These are phyloP conservation scores for Lactifluus pinguis DNA, from an alignment of 768 basidiomycete species.

Conservation along the genomic window DNA sequence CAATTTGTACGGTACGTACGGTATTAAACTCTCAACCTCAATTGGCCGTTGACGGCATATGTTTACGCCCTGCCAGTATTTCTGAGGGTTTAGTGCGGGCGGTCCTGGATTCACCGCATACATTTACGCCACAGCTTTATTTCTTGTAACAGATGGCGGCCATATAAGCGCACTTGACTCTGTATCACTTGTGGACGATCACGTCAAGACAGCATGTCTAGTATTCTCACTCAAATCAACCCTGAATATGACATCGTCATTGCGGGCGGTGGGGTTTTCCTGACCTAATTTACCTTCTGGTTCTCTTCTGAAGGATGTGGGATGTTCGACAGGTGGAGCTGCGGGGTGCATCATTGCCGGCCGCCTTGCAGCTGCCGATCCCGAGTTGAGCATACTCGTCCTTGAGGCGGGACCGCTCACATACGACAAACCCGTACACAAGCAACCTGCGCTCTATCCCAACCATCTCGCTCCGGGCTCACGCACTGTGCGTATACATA, in stretches of 20 bases:
- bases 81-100: too few relatives aligned
- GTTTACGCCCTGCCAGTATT: too few relatives aligned
- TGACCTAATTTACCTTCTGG: not conserved
- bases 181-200: not conserved
- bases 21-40: too few relatives aligned
- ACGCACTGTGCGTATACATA: conserved; percentile 38
- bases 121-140: too few relatives aligned
- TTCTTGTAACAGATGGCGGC: too few relatives aligned
- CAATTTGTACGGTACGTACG: too few relatives aligned
- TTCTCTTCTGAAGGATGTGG: not conserved
- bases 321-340: conserved; percentile 33
- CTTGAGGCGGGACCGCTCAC: conserved; percentile 52
- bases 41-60: too few relatives aligned
- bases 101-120: too few relatives aligned
- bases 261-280: conserved; percentile 39
- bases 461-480: conserved; percentile 32
- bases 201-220: not conserved
- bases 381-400: conserved; percentile 47
- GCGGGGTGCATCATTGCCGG: conserved; percentile 49
- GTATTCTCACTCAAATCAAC: not conserved
- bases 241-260: conserved; percentile 42
- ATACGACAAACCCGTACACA: conserved; percentile 36
- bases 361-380: conserved; percentile 45
- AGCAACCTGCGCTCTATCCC: conserved; percentile 46
- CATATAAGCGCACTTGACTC: not conserved